Base-by-base conservation (phyloP, 163 green algal genomes). In the Volvox carteri region DNA sequence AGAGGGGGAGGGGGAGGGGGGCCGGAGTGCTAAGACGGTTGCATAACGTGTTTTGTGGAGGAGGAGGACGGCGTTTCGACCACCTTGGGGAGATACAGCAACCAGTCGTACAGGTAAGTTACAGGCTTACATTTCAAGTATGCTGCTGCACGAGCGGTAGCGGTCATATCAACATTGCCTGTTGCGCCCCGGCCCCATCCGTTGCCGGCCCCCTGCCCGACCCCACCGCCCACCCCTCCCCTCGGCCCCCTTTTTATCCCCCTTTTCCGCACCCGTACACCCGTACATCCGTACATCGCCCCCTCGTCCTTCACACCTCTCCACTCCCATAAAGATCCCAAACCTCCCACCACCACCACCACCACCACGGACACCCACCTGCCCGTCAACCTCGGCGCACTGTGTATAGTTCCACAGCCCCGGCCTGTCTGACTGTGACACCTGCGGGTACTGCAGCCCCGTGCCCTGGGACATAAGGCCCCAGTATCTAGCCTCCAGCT, bases 351-450 rank as follows among this genome's bases (percentile, higher is more conserved):
- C n/a, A n/a, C n/a, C n/a, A n/a, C n/a, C n/a, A n/a, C n/a, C n/a
- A n/a, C n/a, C n/a, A n/a, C n/a, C n/a, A n/a, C n/a, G n/a, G n/a
- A n/a, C 39, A 2, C 67, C 1, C 83, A 92, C 93, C 80, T 95
- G 91, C 1, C 77, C 85, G 54, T 92, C 88, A 33, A 94, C 89
- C 88, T 95, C 92, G 42, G 90, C 90, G 68, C 92, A 94, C 67
- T 92, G 44, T 16, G 54, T 88, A 87, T 94, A 92, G 52, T 88
- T 74, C 74, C 75, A 94, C 58, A 94, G 75, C n/a, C 14, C 5
- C 14, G 92, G 90, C 25, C 33, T 46, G 21, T 74, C 84, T 58
- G 37, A 54, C 3, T 18, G 14, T 16, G 16, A 12, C 21, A 84
- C 21, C 28, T 73, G 7, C 25, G 86, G 86, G 52, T 88, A 90